Conservation (phyloP, 805 yeast genomes). For the Deakozyma indianensis region DNA sequence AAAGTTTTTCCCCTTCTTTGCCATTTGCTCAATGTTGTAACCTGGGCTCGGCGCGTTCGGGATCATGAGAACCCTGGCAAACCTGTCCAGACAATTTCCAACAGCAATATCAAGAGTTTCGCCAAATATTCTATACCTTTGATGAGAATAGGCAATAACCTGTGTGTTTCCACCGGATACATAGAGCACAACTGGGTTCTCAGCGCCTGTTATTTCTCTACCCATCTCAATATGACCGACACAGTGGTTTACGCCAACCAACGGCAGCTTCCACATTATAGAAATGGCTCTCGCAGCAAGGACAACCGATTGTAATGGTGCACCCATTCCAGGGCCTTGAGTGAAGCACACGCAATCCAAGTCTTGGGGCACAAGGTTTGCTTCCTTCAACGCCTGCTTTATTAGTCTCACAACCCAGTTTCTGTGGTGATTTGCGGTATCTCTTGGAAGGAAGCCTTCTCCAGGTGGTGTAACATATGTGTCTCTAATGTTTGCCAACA, state of each 20-base stretch:
- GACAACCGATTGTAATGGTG: slow-evolving; percentile 87
- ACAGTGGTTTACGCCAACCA: slow-evolving; percentile 94
- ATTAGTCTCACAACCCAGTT: slow-evolving; percentile 83
- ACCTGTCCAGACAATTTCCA: slow-evolving; percentile 91
- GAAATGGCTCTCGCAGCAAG: slow-evolving; percentile 81
- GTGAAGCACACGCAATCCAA: slow-evolving; percentile 67
- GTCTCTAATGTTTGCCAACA: slow-evolving; percentile 83
- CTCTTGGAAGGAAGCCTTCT: slow-evolving; percentile 92
- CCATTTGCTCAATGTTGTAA: slow-evolving; percentile 89
- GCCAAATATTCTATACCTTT: slow-evolving; percentile 95
- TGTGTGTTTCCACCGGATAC: slow-evolving; percentile 99
- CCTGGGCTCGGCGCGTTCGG: slow-evolving; percentile 96
- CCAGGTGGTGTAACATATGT: slow-evolving; percentile 97
- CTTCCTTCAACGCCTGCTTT: slow-evolving; percentile 48
- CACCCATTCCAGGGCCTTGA: slow-evolving; percentile 99
- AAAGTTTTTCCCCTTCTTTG: slow-evolving; percentile 41
- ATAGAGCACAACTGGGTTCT: slow-evolving; percentile 91
- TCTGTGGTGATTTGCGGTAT: slow-evolving; percentile 91
- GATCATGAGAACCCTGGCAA: slow-evolving; percentile 80
- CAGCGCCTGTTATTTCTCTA: slow-evolving; percentile 92
- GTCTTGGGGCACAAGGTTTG: slow-evolving; percentile 29
- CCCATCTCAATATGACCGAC: slow-evolving; percentile 99
- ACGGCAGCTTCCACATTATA: slow-evolving; percentile 66
- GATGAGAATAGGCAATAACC: slow-evolving; percentile 90
- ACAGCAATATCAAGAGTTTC: slow-evolving; percentile 96